Percentiles rank a stretch among this genome's conserved stretches.
Conservation (phyloP, 2,329 filamentous ascomycete species). For the Pseudocercospora fuligena region DNA sequence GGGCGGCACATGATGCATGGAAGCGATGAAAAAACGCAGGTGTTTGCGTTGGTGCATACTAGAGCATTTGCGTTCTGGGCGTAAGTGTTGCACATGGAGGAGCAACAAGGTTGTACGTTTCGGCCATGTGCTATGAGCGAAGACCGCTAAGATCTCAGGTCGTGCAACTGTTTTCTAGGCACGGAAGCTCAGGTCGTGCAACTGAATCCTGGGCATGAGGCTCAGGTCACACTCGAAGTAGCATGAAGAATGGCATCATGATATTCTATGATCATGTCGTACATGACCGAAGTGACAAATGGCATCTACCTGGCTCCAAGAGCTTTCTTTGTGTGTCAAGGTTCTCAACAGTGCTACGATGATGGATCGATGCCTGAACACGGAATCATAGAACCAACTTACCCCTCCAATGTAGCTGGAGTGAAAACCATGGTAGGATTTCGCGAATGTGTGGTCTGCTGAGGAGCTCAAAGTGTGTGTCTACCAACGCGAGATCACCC, state of each 20-base stretch:
- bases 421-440: neutral
- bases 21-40: constrained; percentile 10
- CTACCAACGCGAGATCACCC: neutral
- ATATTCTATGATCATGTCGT: neutral
- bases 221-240: neutral
- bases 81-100: constrained; percentile 16
- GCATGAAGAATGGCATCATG: neutral
- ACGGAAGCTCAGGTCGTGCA: constrained; percentile 8
- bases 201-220: no score
- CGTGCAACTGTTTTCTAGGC: neutral
- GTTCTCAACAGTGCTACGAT: neutral
- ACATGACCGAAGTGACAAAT: neutral
- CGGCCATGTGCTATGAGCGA: constrained; percentile 4
- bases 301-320: neutral
- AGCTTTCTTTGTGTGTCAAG: neutral
- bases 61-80: constrained; percentile 34
- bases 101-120: neutral
- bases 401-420: neutral
- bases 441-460: neutral
- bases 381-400: no score
- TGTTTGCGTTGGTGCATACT: constrained; percentile 22
- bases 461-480: neutral
- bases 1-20: neutral
- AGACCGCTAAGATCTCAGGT: constrained; percentile 5
- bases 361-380: neutral